Evolutionary conservation across 495 filamentous ascomycete species (phyloP), one percentile per base, ranked within the genome.

Genomic region (Neurospora pannonica): DNA sequence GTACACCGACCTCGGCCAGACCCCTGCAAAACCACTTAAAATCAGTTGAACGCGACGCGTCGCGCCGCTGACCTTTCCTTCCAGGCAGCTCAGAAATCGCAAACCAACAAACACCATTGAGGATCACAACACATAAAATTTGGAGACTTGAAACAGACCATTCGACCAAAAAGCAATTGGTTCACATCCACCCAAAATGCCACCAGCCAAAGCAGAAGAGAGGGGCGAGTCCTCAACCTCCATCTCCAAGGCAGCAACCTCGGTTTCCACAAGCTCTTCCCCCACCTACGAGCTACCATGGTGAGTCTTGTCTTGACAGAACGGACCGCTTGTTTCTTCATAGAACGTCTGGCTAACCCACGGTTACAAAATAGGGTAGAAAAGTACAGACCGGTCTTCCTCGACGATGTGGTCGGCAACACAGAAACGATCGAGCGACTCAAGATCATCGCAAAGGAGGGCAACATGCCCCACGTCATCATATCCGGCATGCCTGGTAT

Each of bases 401-500:
- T 99, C 40, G 94, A 98, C 84, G 96, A 99, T 80, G 90, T 99
- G 70, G 97, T 98, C 72, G 96, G 96, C 75, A 99, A 99, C 81
- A 97, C 91, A 15, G 96, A 99, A 81, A 99, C 96, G 0, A 91
- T 99, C 77, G 97, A 98, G 83, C 92, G 96, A 24, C 86, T 99
- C 77, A 98, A 99, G 82, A 98, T 99, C 77, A 99, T 99, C 77
- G 95, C 97, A 21, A 96, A 94, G 83, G 96, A 99, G 86, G 96
- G 96, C 77, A 99, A 99, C 84, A 97, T 99, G 93, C 96, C 96
- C 7, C 96, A 99, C 83, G 86, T 99, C 80, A 99, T 99, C 83
- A 99, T 99, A 79, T 97, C 94, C 10, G 96, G 96, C 74, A 98
- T 97, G 96, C 96, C 96, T 9, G 96, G 96, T 79, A 99, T 98